Evolutionary conservation across 2,329 filamentous ascomycete genomes (phyloP).

Genomic region (Penicillium expansum): DNA sequence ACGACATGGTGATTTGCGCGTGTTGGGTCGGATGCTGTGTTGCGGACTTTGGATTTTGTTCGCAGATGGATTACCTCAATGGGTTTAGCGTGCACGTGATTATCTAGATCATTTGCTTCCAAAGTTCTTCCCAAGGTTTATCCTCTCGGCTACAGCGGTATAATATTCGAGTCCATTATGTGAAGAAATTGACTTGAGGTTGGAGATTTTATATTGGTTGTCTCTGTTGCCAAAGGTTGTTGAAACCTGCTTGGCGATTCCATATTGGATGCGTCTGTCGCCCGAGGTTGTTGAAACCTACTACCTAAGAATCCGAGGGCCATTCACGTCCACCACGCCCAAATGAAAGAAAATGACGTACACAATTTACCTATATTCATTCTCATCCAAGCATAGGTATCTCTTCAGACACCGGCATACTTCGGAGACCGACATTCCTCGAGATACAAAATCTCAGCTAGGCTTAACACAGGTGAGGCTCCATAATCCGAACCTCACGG

Average conservation of each 20-base stretch:
- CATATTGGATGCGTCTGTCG: background rate
- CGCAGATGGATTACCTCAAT: conserved; percentile 19
- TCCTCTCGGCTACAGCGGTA: too few relatives aligned
- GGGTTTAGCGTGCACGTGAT: conserved; percentile 23
- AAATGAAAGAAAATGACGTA: background rate
- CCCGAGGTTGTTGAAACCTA: background rate
- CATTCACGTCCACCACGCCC: background rate
- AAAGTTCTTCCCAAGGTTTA: background rate
- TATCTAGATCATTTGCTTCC: background rate
- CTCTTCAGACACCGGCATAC: too few relatives aligned
- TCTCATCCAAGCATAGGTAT: too few relatives aligned
- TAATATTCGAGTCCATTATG: fast-evolving
- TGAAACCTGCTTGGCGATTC: background rate
- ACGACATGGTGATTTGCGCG: conserved; percentile 56
- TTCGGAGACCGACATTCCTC: too few relatives aligned
- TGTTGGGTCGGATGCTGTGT: conserved; percentile 22
- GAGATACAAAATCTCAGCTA: background rate
- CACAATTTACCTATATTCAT: too few relatives aligned
- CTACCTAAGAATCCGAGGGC: too few relatives aligned
- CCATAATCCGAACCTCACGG: background rate
- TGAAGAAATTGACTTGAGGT: too few relatives aligned
- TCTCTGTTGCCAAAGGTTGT: background rate
- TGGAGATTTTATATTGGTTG: background rate
- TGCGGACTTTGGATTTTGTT: conserved; percentile 36
- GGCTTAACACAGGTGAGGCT: background rate